Conservation (phyloP, 257 asterid species). For the Nicotiana paniculata region DNA sequence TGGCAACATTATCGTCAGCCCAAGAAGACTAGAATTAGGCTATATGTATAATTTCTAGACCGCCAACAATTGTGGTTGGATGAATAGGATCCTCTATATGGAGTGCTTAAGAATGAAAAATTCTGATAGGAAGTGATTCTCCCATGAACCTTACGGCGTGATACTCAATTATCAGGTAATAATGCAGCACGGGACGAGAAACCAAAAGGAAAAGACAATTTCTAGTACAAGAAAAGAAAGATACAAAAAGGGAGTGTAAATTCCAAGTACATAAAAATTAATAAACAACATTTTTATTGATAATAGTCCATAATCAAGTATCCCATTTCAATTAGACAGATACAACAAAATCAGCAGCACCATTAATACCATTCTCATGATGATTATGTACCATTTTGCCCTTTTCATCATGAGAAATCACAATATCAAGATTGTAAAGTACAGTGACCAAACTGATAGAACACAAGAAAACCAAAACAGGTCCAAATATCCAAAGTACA, state of each 20-base stretch:
- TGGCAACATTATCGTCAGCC: no score
- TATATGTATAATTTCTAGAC: no score
- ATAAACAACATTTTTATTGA: not conserved
- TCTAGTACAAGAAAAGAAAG: no score
- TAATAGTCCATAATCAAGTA: not conserved
- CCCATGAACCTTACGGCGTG: no score
- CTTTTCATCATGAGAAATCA: constrained; percentile 26
- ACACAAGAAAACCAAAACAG: constrained; percentile 68
- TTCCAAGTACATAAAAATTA: not conserved
- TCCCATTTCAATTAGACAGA: not conserved
- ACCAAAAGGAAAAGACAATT: no score
- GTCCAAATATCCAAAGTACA: constrained; percentile 89
- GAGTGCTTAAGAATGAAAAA: no score
- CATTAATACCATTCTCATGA: constrained; percentile 11
- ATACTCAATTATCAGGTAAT: accelerated
- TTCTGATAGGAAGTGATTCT: no score
- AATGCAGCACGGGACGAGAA: no score
- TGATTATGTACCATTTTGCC: constrained; percentile 9
- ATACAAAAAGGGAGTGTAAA: not conserved
- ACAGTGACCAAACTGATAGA: constrained; percentile 59
- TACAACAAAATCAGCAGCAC: not conserved
- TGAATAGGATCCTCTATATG: accelerated
- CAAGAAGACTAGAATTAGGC: no score
- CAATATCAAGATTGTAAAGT: constrained; percentile 68
- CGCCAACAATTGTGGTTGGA: accelerated